Evolutionary conservation across 2,329 filamentous ascomycete genomes (phyloP), one percentile per base, ranked within the genome.

Genomic region (Tothia fuscella): DNA sequence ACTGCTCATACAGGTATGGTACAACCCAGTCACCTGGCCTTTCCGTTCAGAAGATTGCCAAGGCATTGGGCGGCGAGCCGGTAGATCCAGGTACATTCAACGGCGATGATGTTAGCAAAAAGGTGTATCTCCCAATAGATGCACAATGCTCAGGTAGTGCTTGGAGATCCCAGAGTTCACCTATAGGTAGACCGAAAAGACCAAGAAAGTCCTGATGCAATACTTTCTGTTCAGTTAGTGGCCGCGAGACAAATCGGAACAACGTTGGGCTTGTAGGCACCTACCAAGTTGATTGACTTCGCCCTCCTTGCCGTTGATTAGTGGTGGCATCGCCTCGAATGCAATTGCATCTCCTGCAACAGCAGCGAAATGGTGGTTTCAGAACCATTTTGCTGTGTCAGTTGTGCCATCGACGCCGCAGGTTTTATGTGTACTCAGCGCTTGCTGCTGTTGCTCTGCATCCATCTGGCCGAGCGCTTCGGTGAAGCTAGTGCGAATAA

Each of bases 81-180:
- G 62, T 50, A 28, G 47, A 54, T 1, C 64, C 63, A 2, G 57
- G 56, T 1, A 65, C 56, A 48, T 68, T 66, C 47, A 69, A 47
- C 6, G 65, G 65, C 24, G 51, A 52, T 42, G 58, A 64, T 4
- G 65, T 63, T 22, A 69, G 48, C 38, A 70, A 56, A 48, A 68
- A 69, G 1, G 53, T 58, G 50, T 62, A 68, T 33, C 62, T 49
- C n/a, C 52, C 47, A 46, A 57, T 46, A 47, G 52, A 56, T 44
- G 50, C 47, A 43, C 64, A 67, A 17, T 58, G 49, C 45, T 61
- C 53, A 2, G 55, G 53, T 43, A 70, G 45, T 2, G 46, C 53
- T 42, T 67, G 60, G 12, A 68, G 47, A 50, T 64, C 61, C 60
- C 64, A 68, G 26, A 67, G 50, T 45, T 68, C 66, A 2, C 64